These are phyloP conservation scores for Tricholoma flavovirens DNA, from an alignment of 768 basidiomycete genomes.

Conservation along the genomic window DNA sequence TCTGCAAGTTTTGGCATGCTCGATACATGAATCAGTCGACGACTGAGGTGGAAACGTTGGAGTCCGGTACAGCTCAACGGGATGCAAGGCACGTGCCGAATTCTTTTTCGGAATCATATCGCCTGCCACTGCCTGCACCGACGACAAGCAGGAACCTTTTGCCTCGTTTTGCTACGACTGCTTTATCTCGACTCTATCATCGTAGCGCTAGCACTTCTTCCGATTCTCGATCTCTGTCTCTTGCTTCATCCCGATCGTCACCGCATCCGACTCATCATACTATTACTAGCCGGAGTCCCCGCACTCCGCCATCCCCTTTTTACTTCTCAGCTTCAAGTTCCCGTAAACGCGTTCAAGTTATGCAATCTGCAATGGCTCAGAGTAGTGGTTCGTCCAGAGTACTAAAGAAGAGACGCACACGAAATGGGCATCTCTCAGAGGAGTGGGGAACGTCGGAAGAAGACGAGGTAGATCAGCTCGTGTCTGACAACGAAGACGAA, in stretches of 20 bases:
- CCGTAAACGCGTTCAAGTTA: background rate
- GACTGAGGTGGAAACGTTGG: background rate
- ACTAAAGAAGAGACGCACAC: background rate
- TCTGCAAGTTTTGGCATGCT: too few relatives aligned
- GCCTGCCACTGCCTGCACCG: background rate
- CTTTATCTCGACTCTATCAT: background rate
- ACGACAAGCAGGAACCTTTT: background rate
- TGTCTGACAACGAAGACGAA: conserved; percentile 2
- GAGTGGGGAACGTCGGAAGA: conserved; percentile 1
- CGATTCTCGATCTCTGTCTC: background rate
- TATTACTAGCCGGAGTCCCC: too few relatives aligned
- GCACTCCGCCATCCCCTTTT: background rate
- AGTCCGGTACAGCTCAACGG: background rate
- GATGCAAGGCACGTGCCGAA: background rate
- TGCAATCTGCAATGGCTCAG: background rate
- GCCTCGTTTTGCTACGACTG: background rate
- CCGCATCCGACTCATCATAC: background rate
- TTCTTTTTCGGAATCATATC: background rate
- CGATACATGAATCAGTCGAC: too few relatives aligned
- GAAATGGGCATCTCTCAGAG: background rate
- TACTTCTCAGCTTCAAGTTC: background rate
- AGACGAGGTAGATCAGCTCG: conserved; percentile 11
- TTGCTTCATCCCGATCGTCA: background rate
- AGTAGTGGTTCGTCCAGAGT: background rate
- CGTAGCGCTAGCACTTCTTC: background rate